Evolutionary conservation across 192 early-diverging fungal genomes (phyloP).

Genomic region (Linnemannia hyalina): DNA sequence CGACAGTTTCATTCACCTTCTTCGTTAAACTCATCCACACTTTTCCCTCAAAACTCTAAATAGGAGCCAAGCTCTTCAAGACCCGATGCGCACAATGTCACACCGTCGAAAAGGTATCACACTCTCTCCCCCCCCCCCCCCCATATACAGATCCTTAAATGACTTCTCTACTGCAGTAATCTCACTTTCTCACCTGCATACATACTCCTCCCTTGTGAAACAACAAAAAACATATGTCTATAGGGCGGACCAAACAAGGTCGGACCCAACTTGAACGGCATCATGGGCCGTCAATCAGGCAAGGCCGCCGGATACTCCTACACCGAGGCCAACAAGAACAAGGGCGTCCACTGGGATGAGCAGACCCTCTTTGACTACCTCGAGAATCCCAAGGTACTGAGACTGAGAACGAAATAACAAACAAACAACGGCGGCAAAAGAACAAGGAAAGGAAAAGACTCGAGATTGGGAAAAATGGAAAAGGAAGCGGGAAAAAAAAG

Average conservation of each 20-base stretch:
- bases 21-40: background rate
- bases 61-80: slow-evolving; percentile 82
- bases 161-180: no score
- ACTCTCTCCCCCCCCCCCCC: no score
- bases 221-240: background rate
- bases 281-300: slow-evolving; percentile 93
- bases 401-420: background rate
- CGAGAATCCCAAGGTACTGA: slow-evolving; percentile 94
- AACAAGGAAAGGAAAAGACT: background rate
- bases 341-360: slow-evolving; percentile 88
- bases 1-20: background rate
- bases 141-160: no score
- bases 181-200: background rate
- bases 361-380: slow-evolving; percentile 95
- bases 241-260: slow-evolving; percentile 91
- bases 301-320: slow-evolving; percentile 89
- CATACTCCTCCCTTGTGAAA: background rate
- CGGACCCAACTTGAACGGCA: slow-evolving; percentile 95
- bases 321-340: slow-evolving; percentile 92
- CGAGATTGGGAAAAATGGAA: background rate
- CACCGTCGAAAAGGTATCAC: slow-evolving; percentile 79
- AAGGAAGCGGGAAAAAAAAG: background rate
- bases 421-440: background rate
- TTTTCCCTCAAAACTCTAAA: background rate
- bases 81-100: slow-evolving; percentile 99